Evolutionary conservation across 352 stramenopile species (phyloP).

Genomic region (Phytophthora citrophthora): DNA sequence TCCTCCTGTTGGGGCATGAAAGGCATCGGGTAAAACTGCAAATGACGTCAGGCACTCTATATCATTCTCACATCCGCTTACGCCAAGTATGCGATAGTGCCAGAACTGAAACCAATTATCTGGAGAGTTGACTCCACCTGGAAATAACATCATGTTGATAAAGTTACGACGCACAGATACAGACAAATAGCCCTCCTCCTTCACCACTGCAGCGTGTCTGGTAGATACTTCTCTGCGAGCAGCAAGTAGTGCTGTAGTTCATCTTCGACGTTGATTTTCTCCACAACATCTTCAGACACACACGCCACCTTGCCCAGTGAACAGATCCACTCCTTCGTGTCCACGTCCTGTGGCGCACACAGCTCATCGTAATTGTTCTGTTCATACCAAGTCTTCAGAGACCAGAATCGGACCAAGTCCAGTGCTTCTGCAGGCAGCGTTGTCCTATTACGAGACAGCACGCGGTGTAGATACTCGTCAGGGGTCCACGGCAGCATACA

Average conservation of each 20-base stretch:
- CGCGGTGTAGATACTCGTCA: constrained; percentile 78
- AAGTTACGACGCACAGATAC: constrained; percentile 13
- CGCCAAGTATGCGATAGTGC: too few species aligned
- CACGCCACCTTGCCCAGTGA: constrained; percentile 44
- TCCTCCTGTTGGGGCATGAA: too few species aligned
- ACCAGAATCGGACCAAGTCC: constrained; percentile 74
- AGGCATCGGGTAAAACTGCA: too few species aligned
- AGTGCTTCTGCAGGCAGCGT: constrained; percentile 70
- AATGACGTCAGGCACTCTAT: too few species aligned
- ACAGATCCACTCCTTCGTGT: constrained; percentile 77
- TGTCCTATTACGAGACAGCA: constrained; percentile 69
- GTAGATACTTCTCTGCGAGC: constrained; percentile 79
- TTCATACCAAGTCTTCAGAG: constrained; percentile 71
- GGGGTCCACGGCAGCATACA: constrained; percentile 72
- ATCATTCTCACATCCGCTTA: too few species aligned
- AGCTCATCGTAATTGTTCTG: constrained; percentile 62
- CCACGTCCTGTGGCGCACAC: constrained; percentile 48
- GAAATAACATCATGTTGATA: constrained; percentile 5
- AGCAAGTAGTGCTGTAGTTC: constrained; percentile 71
- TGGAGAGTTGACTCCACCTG: too few species aligned
- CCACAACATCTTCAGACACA: constrained; percentile 50
- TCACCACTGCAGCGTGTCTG: constrained; percentile 75
- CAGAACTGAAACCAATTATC: too few species aligned
- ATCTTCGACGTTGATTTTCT: constrained; percentile 41
- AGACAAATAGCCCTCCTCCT: neutral